phyloP scores from a whole-genome alignment of 371 early-diverging fungal genomes.

The Ordospora colligata region DNA sequence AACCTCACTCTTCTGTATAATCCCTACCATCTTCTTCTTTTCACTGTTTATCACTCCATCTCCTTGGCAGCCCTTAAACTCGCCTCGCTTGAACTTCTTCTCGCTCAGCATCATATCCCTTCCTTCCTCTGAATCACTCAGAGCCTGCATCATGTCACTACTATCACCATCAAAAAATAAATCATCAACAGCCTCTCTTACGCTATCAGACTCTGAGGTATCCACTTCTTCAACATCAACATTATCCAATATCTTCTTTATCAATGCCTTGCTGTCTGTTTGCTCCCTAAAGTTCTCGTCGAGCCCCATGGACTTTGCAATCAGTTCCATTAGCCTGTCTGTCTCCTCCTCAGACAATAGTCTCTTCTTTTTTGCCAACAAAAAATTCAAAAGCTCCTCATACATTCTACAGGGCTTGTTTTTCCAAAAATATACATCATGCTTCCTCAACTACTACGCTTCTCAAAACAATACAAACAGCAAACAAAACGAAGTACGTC shows the following conservation, averaged over 20 bases:
- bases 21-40: neutral
- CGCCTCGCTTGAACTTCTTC: slow-evolving; percentile 18
- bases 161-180: slow-evolving; percentile 12
- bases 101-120: neutral
- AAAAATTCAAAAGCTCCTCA: slow-evolving; percentile 28
- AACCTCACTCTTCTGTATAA: neutral
- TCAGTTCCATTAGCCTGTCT: slow-evolving; percentile 1
- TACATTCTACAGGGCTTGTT: slow-evolving; percentile 15
- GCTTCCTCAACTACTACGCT: neutral
- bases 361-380: slow-evolving; percentile 11
- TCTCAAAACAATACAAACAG: neutral
- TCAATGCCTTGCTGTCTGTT: neutral
- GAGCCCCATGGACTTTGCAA: slow-evolving; percentile 8
- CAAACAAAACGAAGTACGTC: slow-evolving; percentile 4
- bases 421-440: neutral
- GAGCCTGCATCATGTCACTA: neutral
- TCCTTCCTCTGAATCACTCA: neutral
- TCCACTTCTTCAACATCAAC: neutral
- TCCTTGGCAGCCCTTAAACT: neutral
- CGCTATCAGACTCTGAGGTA: neutral
- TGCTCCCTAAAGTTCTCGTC: neutral
- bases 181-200: neutral
- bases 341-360: slow-evolving; percentile 25
- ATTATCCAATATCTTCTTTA: neutral
- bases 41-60: neutral